These are phyloP conservation scores for Nitzschia sp. DNA, from an alignment of 108 stramenopile genomes.

Conservation along the genomic window DNA sequence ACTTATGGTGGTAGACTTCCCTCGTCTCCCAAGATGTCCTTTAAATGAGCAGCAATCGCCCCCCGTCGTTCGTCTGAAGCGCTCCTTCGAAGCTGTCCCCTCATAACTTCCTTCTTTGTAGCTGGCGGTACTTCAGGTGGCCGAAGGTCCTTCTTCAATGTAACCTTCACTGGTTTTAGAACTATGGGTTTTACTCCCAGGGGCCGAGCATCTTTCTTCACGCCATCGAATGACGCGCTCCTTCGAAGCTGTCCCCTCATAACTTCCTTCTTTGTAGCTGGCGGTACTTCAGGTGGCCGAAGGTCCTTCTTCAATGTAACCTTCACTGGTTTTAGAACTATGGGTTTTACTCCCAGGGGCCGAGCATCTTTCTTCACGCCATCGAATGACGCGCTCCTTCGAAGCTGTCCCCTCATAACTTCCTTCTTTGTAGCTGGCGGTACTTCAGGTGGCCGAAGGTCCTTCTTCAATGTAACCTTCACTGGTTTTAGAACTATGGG, in stretches of 20 bases:
- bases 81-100: not conserved
- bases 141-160: too few species aligned
- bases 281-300: not conserved
- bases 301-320: too few species aligned
- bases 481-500: too few species aligned
- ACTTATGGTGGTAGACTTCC: too few species aligned
- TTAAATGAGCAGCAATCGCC: not conserved
- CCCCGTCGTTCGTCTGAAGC: not conserved
- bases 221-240: not conserved
- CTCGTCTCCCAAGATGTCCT: not conserved
- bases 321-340: too few species aligned
- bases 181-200: too few species aligned
- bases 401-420: not conserved
- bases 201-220: too few species aligned
- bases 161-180: too few species aligned
- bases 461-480: too few species aligned
- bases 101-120: not conserved
- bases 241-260: not conserved
- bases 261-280: not conserved
- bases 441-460: not conserved
- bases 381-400: not conserved
- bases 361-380: too few species aligned
- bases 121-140: not conserved
- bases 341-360: too few species aligned
- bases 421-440: not conserved